A percentile compares a stretch with the other conserved stretches of the same genome.
phyloP scores from a whole-genome alignment of 2,329 filamentous ascomycete species.

The Chaetomiaceae sp. region DNA sequence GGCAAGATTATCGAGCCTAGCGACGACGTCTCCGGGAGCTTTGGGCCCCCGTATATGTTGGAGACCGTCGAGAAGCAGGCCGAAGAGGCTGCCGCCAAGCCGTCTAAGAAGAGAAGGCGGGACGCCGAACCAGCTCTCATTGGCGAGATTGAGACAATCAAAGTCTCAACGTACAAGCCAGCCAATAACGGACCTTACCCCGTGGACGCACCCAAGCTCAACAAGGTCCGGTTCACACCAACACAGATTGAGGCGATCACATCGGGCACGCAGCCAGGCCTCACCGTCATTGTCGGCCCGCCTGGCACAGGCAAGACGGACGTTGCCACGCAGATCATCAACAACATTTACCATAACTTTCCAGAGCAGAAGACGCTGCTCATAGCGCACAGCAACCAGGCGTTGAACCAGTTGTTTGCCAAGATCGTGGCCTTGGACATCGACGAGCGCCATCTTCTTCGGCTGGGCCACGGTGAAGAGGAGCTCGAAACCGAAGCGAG shows the following conservation, averaged over 20 bases:
- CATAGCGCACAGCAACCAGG: conserved; percentile 95
- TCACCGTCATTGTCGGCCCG: conserved; percentile 90
- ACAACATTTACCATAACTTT: conserved; percentile 98
- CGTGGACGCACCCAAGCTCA: conserved; percentile 73
- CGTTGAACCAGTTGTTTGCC: conserved; percentile 92
- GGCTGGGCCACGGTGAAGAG: conserved; percentile 91
- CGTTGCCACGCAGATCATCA: conserved; percentile 96
- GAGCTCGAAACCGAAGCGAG: conserved; percentile 79
- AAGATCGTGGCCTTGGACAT: conserved; percentile 97
- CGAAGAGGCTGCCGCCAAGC: conserved; percentile 45
- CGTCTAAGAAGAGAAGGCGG: conserved; percentile 81
- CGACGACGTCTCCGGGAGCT: conserved; percentile 63
- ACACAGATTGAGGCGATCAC: conserved; percentile 88
- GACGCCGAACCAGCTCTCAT: conserved; percentile 64
- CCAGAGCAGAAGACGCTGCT: conserved; percentile 85
- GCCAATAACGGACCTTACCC: conserved; percentile 87
- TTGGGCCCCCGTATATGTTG: conserved; percentile 82
- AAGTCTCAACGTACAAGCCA: conserved; percentile 84
- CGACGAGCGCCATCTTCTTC: conserved; percentile 85
- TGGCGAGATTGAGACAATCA: conserved; percentile 59
- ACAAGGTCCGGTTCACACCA: conserved; percentile 81
- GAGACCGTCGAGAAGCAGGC: conserved; percentile 55
- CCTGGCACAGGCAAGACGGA: conserved; percentile 99
- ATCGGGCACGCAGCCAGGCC: conserved; percentile 86
- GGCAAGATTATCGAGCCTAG: conserved; percentile 78